Conservation (phyloP, 2,329 filamentous ascomycete species). For the Ceratocystis harringtonii region DNA sequence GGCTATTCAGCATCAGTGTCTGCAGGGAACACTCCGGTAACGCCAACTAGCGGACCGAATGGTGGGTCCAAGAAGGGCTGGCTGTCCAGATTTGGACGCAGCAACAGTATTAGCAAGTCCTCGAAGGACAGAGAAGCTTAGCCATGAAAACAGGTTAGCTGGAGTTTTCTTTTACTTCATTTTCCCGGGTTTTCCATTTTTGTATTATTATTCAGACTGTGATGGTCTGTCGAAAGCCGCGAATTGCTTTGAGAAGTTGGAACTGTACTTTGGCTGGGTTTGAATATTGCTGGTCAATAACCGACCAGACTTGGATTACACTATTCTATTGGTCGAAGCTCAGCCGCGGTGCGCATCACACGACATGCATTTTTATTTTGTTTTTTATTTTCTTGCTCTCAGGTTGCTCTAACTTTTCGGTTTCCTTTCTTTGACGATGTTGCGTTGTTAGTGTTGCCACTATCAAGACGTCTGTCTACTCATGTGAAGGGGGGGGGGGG, state of each 20-base stretch:
- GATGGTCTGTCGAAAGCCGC: not conserved
- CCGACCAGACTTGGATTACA: not conserved
- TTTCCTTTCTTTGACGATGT: not conserved
- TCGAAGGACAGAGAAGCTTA: conserved; percentile 1
- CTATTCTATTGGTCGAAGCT: not conserved
- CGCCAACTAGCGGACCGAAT: conserved; percentile 5
- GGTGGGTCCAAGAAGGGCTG: conserved; percentile 14
- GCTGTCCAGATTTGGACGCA: conserved; percentile 16
- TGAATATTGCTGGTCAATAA: not conserved
- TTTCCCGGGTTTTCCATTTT: conserved; percentile 1
- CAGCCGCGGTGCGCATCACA: not conserved
- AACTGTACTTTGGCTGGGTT: not conserved
- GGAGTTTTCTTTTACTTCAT: not conserved
- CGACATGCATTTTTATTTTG: no score
- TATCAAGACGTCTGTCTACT: no score
- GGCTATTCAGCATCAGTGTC: conserved; percentile 8
- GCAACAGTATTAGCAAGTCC: conserved; percentile 15
- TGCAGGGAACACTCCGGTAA: conserved; percentile 7
- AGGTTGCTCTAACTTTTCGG: not conserved
- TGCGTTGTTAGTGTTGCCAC: not conserved
- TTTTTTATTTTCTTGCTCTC: no score
- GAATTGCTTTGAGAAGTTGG: not conserved
- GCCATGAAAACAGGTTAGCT: not conserved
- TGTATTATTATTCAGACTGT: conserved; percentile 2
- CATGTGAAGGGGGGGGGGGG: no score